Evolutionary conservation across 345 rosid species (phyloP), one percentile per base, ranked within the genome.

Genomic region (Trapa incisa): DNA sequence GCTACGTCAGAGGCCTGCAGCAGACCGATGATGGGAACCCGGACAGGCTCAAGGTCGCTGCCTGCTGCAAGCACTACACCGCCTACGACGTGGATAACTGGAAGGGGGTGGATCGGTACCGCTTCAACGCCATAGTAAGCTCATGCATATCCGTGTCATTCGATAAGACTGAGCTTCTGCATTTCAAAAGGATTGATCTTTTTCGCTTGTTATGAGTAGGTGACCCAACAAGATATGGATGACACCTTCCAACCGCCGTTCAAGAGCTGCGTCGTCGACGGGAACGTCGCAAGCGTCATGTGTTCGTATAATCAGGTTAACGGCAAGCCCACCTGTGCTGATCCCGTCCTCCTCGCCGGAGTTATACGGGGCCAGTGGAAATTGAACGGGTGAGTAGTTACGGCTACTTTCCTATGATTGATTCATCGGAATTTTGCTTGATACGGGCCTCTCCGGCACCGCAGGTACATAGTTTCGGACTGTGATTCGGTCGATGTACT

Each of bases 191-290:
- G 65, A 22, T 36, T 29, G 64, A 66, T 63, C 65, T 61, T 58
- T 66, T 62, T 16, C 50, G 57, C 67, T 63, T 47, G 45, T 70
- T 15, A 61, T 73, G 58, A 69, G 70, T 72, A 93, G 98, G 98
- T 93, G 61, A 89, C 88, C 22, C 72, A 94, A 72, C 97, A 94
- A 73, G 99, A 94, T 70, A 2, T 94, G 87, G 95, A 88, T 72
- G 99, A 94, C 68, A 94, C 96, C 4, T 94, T 83, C 72, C 99
- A 91, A 75, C 97, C 97, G 69, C 99, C 99, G 35, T 94, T 94
- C 81, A 86, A 91, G 76, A 94, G 96, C 16, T 91, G 99, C 70
- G 97, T 94, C 4, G 16, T 83, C 53, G 99, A 94, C 66, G 99
- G 99, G 50, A 89, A 94, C 73, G 99, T 91, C 37, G 96, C 96